These are phyloP conservation scores for Coniophora puteana DNA, from an alignment of 1,284 basidiomycete genomes.

Conservation along the genomic window DNA sequence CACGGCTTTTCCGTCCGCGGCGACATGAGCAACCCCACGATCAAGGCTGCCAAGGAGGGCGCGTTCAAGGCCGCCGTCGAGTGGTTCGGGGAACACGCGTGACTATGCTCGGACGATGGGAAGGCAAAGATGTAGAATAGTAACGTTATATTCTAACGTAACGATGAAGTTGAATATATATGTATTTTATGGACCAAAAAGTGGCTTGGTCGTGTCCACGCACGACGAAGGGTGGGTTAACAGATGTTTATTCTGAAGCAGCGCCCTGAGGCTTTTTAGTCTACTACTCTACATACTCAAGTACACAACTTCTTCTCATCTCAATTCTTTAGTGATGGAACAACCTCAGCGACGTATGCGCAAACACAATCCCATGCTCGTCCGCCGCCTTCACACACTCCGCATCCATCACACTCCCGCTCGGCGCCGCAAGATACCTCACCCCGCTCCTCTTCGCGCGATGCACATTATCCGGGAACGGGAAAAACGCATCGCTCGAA, in stretches of 20 bases:
- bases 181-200: background rate
- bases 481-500: conserved; percentile 98
- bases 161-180: too few species aligned
- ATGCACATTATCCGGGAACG: conserved; percentile 98
- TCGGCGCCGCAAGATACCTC: conserved; percentile 90
- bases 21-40: conserved; percentile 29
- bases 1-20: conserved; percentile 56
- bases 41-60: conserved; percentile 62
- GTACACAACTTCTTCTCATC: background rate
- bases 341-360: conserved; percentile 76
- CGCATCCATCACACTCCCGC: conserved; percentile 95
- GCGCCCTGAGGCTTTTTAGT: too few species aligned
- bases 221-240: background rate
- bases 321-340: conserved; percentile 68
- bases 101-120: too few species aligned
- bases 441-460: conserved; percentile 90
- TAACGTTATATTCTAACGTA: too few species aligned
- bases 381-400: conserved; percentile 94
- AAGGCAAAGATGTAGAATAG: too few species aligned
- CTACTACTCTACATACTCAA: background rate
- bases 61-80: conserved; percentile 52
- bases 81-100: conserved; percentile 42
- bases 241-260: background rate
- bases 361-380: conserved; percentile 86
- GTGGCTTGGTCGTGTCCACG: background rate